Base-by-base conservation (phyloP, 1,139 yeast species). In the Candida glucosophila region DNA sequence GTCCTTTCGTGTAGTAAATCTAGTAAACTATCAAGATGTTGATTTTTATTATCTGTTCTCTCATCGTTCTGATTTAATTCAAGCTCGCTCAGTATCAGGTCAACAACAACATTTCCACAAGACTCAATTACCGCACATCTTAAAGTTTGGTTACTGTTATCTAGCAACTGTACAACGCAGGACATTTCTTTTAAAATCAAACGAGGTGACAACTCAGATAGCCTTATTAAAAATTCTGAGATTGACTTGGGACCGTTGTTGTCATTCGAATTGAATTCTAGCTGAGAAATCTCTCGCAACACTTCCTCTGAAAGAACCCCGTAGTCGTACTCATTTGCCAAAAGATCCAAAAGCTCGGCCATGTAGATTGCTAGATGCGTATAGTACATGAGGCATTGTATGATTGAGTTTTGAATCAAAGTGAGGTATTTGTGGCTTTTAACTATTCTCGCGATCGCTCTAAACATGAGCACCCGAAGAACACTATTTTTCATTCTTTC, bases 91-190 rank as follows among this genome's bases (percentile, higher is more conserved):
- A n/a, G n/a, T 6, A 58, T 40, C 6, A 63, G 57, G 32, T 76
- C 76, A 4, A 72, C 63, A 2, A 83, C 73, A 26, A 86, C 77
- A 39, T 82, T 82, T 7, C 95, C 95, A 44, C 90, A 79, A 0
- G 92, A 73, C 45, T 88, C 96, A 12, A 88, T 86, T 21, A 85
- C 83, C 0, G 95, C 85, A 43, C 93, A 80, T 46, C 98, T 69
- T 28, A 90, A 58, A 0, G 93, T 75, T 37, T 76, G 77, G 5
- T 90, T 78, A 35, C 78, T 80, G 35, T 81, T 79, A 42, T 83
- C 93, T 29, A 88, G 58, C 19, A 86, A 59, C 36, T 75, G 77
- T 0, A 83, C 73, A n/a, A 85, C 69, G 16, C 77, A 58, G 0
- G 86, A 67, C 74, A 88, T 73, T 41, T 86, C 94, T 33, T 79